Evolutionary conservation across 208 protist species (phyloP).

Genomic region (Histomonas meleagridis): DNA sequence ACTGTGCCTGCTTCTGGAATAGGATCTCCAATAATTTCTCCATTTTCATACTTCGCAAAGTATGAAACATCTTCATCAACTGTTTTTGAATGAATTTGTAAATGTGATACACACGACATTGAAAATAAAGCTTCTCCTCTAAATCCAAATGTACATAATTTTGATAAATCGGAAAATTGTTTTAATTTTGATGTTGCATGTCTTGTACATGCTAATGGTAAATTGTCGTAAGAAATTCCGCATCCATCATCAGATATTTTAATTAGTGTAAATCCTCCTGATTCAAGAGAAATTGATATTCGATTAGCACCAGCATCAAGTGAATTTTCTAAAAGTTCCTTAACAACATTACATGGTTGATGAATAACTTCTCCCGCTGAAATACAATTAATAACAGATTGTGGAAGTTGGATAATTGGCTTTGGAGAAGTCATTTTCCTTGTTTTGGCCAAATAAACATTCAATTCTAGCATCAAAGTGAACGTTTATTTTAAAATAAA

Average conservation of each 20-base stretch:
- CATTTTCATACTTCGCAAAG: background rate
- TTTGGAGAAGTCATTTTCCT: no score
- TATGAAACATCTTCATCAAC: background rate
- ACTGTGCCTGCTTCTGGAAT: background rate
- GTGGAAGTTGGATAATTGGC: constrained; percentile 30
- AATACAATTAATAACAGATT: constrained; percentile 53
- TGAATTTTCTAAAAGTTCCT: constrained; percentile 65
- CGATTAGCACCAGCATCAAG: constrained; percentile 60
- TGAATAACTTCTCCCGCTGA: constrained; percentile 63
- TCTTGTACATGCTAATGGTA: background rate
- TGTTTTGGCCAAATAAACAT: no score
- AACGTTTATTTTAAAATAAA: no score
- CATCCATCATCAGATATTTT: constrained; percentile 17
- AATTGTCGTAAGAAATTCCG: background rate
- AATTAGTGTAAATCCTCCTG: constrained; percentile 36
- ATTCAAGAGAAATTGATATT: constrained; percentile 45
- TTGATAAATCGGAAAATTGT: constrained; percentile 59
- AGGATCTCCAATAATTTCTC: background rate
- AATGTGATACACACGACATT: constrained; percentile 50
- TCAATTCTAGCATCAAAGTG: no score
- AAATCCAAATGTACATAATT: constrained; percentile 76
- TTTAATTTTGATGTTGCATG: constrained; percentile 62
- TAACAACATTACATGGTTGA: constrained; percentile 56
- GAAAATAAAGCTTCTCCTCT: constrained; percentile 83
- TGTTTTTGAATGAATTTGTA: constrained; percentile 1